Evolutionary conservation across 1,139 yeast genomes (phyloP), one percentile per base, ranked within the genome.

Genomic region (Taphrina betulina): DNA sequence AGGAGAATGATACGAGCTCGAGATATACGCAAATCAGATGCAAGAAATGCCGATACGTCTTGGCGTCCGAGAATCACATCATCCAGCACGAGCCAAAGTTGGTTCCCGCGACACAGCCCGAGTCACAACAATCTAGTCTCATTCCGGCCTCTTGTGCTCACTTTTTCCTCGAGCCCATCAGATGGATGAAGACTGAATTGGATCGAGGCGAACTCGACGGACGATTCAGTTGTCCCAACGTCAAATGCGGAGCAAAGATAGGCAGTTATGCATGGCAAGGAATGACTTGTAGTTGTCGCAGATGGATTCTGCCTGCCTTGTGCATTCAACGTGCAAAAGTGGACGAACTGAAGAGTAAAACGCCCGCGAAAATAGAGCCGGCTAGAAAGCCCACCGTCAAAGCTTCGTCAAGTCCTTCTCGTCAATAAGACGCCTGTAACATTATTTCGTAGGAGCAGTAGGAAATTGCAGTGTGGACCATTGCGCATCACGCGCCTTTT

Each of bases 181-280:
- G 75, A 33, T 92, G 98, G 98, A 92, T 92, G 99, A 78, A 82
- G 60, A 73, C 75, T 0, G 95, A 87, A 65, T 73, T 90, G 38
- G 80, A 75, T 36, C 71, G 73, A 60, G 82, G 82, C 53, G 83
- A 82, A 54, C 66, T 92, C 5, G 96, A 90, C 67, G 98, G 98
- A 1, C 86, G 84, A 65, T 81, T 92, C 50, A 68, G 72, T 19
- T 92, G 99, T 68, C 94, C 95, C 2, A 42, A 34, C 12, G 19
- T 14, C 10, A 84, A 83, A 65, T 92, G 99, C 72, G 73, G 75
- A 3, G 75, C 85, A n/a, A 74, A 74, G 57, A 64, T 75, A 8
- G 98, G 98, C 3, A 90, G 89, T 0, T 92, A 89, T 67, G 81
- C 84, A 61, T 92, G 99, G 99, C 86, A 83, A 67, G 99, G 99